These are phyloP conservation scores for Stagonosporopsis rhizophila DNA, from an alignment of 2,329 filamentous ascomycete genomes.

Conservation along the genomic window DNA sequence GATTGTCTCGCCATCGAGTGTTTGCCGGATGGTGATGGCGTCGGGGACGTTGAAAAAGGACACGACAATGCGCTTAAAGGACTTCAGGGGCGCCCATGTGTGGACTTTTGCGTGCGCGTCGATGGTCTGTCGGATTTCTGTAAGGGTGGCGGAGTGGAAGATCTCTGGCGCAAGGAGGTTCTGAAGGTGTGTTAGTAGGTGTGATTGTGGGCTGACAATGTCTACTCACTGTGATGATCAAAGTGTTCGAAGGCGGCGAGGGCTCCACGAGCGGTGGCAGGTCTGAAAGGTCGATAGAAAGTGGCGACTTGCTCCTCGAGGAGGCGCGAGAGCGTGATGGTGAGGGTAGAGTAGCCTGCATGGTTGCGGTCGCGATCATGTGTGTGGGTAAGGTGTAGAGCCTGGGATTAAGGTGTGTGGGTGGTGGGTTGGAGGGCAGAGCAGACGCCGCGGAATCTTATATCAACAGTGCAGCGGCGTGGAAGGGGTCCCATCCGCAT, in stretches of 20 bases:
- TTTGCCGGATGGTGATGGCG: constrained; percentile 72
- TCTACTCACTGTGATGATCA: constrained; percentile 71
- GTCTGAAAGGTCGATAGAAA: constrained; percentile 76
- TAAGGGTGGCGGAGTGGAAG: constrained; percentile 76
- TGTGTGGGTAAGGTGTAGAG: constrained; percentile 10
- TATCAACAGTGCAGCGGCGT: constrained; percentile 15
- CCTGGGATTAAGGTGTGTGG: constrained; percentile 16
- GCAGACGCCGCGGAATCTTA: constrained; percentile 32
- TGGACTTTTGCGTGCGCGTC: constrained; percentile 73
- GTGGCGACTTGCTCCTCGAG: constrained; percentile 53
- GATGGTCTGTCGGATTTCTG: constrained; percentile 75
- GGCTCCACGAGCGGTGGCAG: constrained; percentile 74
- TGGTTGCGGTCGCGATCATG: constrained; percentile 34
- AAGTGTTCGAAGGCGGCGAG: constrained; percentile 81
- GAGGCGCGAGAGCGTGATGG: constrained; percentile 46
- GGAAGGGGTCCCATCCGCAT: constrained; percentile 31
- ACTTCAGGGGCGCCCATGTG: constrained; percentile 81
- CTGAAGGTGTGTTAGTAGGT: constrained; percentile 37
- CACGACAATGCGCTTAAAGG: constrained; percentile 80
- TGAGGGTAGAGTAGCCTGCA: constrained; percentile 41
- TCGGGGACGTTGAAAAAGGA: constrained; percentile 76
- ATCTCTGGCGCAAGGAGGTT: constrained; percentile 76
- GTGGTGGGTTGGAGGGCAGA: constrained; percentile 22
- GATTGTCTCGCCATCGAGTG: constrained; percentile 76
- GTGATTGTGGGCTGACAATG: background rate